These are phyloP conservation scores for Rhodotorula sp. DNA, from an alignment of 1,284 basidiomycete species.

Conservation along the genomic window DNA sequence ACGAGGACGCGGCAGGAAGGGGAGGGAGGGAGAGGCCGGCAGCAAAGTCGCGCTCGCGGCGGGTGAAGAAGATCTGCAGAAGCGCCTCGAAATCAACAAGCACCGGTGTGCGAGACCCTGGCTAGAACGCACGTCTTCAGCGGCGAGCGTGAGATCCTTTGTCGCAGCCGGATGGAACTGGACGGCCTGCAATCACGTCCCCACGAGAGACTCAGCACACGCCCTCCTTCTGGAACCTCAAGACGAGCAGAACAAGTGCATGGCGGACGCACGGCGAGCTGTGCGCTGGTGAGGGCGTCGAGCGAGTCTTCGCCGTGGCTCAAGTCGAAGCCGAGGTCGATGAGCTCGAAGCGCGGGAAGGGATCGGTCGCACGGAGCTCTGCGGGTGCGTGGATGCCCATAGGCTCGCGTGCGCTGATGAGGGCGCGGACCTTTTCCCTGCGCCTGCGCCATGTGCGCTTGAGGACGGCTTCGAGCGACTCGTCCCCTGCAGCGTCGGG, in stretches of 20 bases:
- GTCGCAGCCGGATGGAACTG: constrained; percentile 23
- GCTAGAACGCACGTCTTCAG: constrained; percentile 18
- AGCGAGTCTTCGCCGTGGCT: background rate
- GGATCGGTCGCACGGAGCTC: background rate
- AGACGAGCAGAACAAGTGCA: background rate
- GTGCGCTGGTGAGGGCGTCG: constrained; percentile 18
- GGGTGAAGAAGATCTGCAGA: constrained; percentile 24
- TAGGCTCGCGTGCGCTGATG: constrained; percentile 10
- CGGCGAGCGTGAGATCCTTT: constrained; percentile 16
- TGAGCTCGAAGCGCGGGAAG: constrained; percentile 22
- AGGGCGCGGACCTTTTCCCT: constrained; percentile 11
- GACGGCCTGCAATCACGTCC: constrained; percentile 1
- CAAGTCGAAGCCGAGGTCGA: constrained; percentile 19
- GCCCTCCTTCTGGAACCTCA: too few relatives aligned
- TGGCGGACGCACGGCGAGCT: constrained; percentile 17
- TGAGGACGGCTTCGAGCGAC: background rate
- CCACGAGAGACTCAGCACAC: background rate
- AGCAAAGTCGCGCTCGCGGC: constrained; percentile 29
- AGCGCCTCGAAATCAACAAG: background rate
- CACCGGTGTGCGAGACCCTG: background rate
- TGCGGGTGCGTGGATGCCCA: background rate
- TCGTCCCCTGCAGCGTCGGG: constrained; percentile 11
- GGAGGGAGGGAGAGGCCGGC: constrained; percentile 13
- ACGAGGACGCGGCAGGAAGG: background rate
- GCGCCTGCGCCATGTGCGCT: constrained; percentile 15